A percentile compares a stretch with the other conserved stretches of the same genome.
phyloP scores from a whole-genome alignment of 345 rosid genomes.

The Pelargonium nanum region DNA sequence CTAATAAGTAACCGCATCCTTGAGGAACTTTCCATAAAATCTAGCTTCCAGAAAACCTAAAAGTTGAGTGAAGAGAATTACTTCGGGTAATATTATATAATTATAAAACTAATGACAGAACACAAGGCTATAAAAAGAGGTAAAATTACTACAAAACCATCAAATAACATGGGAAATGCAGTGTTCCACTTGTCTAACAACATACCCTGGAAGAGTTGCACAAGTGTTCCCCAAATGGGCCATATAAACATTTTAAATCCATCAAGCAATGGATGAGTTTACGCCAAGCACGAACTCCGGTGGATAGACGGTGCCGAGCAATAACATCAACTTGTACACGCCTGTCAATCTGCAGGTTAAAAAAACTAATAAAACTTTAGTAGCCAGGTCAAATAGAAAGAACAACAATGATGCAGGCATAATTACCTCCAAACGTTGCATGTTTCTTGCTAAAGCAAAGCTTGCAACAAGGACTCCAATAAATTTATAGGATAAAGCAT shows the following conservation, averaged over 20 bases:
- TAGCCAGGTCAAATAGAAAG: conserved; percentile 9
- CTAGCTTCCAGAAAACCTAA: conserved; percentile 95
- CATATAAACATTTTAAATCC: conserved; percentile 80
- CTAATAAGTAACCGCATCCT: conserved; percentile 90
- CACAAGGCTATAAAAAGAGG: no score
- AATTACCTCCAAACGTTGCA: conserved; percentile 94
- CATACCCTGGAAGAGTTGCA: conserved; percentile 57
- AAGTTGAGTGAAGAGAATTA: conserved; percentile 4
- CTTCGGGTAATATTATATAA: background rate
- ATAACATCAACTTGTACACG: conserved; percentile 68
- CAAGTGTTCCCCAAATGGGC: conserved; percentile 51
- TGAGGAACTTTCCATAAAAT: conserved; percentile 84
- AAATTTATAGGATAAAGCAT: conserved; percentile 84
- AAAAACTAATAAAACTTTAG: background rate
- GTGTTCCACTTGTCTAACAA: conserved; percentile 3
- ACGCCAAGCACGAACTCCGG: conserved; percentile 86
- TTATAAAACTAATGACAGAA: no score
- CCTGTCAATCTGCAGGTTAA: conserved; percentile 62
- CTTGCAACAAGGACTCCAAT: conserved; percentile 95
- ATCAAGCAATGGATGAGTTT: conserved; percentile 77
- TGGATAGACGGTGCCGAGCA: conserved; percentile 39
- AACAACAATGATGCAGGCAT: conserved; percentile 14
- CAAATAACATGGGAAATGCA: background rate
- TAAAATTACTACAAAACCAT: background rate
- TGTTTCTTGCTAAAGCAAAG: conserved; percentile 96